phyloP scores from a whole-genome alignment of 768 basidiomycete genomes.

The Thelephora ganbajun region DNA sequence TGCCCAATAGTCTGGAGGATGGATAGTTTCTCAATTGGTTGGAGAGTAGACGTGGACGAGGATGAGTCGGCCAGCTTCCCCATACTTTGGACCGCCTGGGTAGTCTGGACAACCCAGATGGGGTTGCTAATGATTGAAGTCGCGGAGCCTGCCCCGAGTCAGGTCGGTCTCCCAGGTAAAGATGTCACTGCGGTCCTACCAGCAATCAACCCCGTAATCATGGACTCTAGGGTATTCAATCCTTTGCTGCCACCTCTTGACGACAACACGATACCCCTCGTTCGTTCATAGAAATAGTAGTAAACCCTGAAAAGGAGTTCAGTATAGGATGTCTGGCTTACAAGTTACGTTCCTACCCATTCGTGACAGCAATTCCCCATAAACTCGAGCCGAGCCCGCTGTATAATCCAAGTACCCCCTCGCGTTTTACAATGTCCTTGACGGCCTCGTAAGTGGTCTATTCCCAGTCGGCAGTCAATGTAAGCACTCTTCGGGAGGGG shows the following conservation, averaged over 20 bases:
- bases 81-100: slow-evolving; percentile 61
- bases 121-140: slow-evolving; percentile 88
- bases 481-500: slow-evolving; percentile 4
- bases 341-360: slow-evolving; percentile 40
- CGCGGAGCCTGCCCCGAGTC: slow-evolving; percentile 49
- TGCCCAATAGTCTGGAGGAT: slow-evolving; percentile 51
- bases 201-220: slow-evolving; percentile 77
- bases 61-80: slow-evolving; percentile 12
- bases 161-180: background rate
- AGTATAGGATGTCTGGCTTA: background rate
- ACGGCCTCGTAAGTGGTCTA: slow-evolving; percentile 57
- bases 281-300: slow-evolving; percentile 83
- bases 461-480: background rate
- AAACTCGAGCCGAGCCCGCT: slow-evolving; percentile 77
- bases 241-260: slow-evolving; percentile 48
- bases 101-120: slow-evolving; percentile 93
- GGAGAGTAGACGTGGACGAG: slow-evolving; percentile 17
- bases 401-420: slow-evolving; percentile 78
- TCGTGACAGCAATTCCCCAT: slow-evolving; percentile 85
- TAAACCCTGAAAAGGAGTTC: slow-evolving; percentile 45
- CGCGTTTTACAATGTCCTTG: slow-evolving; percentile 65
- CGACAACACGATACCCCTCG: slow-evolving; percentile 41
- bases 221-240: slow-evolving; percentile 76
- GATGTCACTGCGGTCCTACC: slow-evolving; percentile 25
- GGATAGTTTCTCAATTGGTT: slow-evolving; percentile 35